Percentiles rank a stretch among this genome's conserved stretches.
Conservation (phyloP, 2,329 filamentous ascomycete species). For the Lachnellula cervina region DNA sequence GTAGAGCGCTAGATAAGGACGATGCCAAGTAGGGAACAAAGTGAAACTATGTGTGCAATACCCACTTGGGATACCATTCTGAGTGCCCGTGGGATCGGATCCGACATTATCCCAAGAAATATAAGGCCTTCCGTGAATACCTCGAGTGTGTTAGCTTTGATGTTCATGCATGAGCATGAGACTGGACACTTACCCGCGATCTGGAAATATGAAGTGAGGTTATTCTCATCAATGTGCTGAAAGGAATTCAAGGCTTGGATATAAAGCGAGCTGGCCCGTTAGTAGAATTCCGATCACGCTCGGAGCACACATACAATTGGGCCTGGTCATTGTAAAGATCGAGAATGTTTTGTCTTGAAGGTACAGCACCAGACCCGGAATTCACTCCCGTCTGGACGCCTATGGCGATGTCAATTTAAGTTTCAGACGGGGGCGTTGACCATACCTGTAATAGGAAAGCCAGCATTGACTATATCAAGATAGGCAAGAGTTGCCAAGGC, state of each 20-base stretch:
- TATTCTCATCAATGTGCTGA: not conserved
- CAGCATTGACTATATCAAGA: not conserved
- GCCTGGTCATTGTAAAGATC: slow-evolving; percentile 1
- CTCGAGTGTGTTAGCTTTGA: not conserved
- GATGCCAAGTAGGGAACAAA: slow-evolving; percentile 49
- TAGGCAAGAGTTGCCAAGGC: not conserved
- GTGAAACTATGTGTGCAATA: slow-evolving; percentile 73
- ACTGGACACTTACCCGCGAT: slow-evolving; percentile 2
- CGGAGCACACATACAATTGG: slow-evolving; percentile 4
- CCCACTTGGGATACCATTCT: not conserved
- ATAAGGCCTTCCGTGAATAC: slow-evolving; percentile 14
- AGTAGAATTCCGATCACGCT: not conserved
- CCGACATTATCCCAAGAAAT: slow-evolving; percentile 8
- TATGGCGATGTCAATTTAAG: not conserved
- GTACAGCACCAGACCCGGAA: not conserved
- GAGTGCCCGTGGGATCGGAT: not conserved
- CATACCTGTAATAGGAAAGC: not conserved
- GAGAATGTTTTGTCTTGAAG: slow-evolving; percentile 6
- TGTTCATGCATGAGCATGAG: too few relatives aligned
- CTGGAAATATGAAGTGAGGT: slow-evolving; percentile 13
- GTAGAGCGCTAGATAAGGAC: slow-evolving; percentile 47
- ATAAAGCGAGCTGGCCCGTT: slow-evolving; percentile 7
- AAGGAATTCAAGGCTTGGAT: slow-evolving; percentile 11
- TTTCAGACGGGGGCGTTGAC: not conserved
- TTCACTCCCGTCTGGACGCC: slow-evolving; percentile 9